Base-by-base conservation (phyloP, 2,329 filamentous ascomycete species). In the Ascochyta fabae region DNA sequence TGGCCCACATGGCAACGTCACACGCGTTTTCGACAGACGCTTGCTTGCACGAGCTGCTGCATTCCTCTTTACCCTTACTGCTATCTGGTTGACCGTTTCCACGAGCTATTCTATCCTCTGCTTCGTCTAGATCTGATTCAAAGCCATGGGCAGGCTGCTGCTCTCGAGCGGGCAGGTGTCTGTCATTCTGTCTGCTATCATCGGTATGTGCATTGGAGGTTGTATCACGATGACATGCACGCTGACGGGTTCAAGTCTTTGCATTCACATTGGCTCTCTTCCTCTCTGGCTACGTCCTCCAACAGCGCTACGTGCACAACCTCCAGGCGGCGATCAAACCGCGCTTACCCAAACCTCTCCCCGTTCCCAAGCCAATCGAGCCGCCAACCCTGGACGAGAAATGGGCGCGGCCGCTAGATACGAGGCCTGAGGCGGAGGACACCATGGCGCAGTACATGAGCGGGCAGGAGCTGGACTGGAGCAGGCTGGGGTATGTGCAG, bases 191-290 rank as follows among this genome's bases (percentile, higher is more conserved):
- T 88, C 88, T 24, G 83, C 84, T 9, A 74, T 78, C 35, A 84
- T 91, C 59, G 81, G 89, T 91, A 82, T 56, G 81, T 13, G 5
- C 13, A 16, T 19, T 13, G 9, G 16, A 36, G 9, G 27, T 19
- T 5, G 16, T 7, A 22, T 23, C 9, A 8, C 10, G 13, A 6
- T 15, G 16, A 19, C 9, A 42, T 12, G 27, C 6, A 29, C 6
- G 13, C 29, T 53, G 12, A 53, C 22, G 12, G n/a, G 8, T 2
- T 9, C 6, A 58, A 77, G 89, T 96, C 56, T 79, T 91, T 60
- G 73, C 90, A 24, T 96, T 91, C 76, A 96, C 92, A 3, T 75
- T 88, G 34, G 85, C 92, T 4, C 86, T 97, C 24, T 97, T 97
- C 75, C 81, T 96, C 29, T 92, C 90, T 47, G 93, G 93, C 68